Base-by-base conservation (phyloP, 2,329 filamentous ascomycete species). In the Claviceps paspali region DNA sequence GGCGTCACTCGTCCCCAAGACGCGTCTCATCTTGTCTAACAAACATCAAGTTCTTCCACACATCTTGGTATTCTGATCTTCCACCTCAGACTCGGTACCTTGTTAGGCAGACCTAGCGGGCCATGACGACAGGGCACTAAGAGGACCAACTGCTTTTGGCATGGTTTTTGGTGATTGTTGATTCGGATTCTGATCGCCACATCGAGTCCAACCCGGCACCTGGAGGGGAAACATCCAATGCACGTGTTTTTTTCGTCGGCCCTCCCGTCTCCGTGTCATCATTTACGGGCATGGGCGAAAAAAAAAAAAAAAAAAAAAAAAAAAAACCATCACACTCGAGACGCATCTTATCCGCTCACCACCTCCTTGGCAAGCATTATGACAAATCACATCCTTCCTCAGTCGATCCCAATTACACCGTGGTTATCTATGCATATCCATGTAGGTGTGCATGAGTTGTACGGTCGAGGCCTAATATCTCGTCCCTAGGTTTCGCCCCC, bases 391-490 rank as follows among this genome's bases (percentile, higher is more conserved):
- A 38, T 33, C 26, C 18, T 18, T 9, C 36, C 10, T 29, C 24
- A 17, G 24, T 29, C 17, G 30, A 33, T 38, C 14, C 17, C 29
- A 28, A 29, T 29, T 33, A 29, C 24, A 33, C 30, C 36, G 30
- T 38, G 36, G 30, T 30, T 33, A 23, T 19, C 15, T 33, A n/a
- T 38, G 36, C 36, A 38, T 33, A 33, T 33, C 29, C 36, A 29
- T 33, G 30, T 38, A 19, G 32, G 28, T 31, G 29, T 37, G 35
- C 35, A 37, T 37, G 35, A 31, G 35, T 37, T 37, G 22, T 31
- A 37, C 29, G 24, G 36, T 29, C 30, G 36, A 33, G 24, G 24
- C 36, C 36, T 29, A 21, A 26, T 18, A 38, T 33, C 30, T 33
- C 11, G 19, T 18, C 33, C 29, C 18, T 10, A 28, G 22, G 17